These are phyloP conservation scores for Salix brachista DNA, from an alignment of 345 rosid genomes.

Conservation along the genomic window DNA sequence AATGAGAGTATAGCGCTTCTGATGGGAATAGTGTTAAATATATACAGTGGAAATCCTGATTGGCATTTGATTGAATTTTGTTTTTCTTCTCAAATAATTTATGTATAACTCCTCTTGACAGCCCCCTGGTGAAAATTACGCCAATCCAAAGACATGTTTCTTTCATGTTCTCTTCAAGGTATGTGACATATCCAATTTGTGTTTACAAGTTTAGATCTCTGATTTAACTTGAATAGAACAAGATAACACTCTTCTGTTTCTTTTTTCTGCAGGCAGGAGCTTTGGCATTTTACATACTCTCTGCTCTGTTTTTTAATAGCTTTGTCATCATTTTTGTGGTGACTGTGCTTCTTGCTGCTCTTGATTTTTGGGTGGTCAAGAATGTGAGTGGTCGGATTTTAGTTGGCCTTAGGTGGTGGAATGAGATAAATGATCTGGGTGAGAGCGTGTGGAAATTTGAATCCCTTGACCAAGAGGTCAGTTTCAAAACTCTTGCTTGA, in stretches of 20 bases:
- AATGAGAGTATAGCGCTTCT: background rate
- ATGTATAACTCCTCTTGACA: conserved; percentile 27
- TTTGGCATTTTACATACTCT: conserved; percentile 92
- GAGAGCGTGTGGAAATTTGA: conserved; percentile 99
- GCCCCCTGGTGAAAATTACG: conserved; percentile 91
- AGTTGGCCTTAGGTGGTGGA: conserved; percentile 99
- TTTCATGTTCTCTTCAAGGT: conserved; percentile 83
- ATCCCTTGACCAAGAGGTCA: conserved; percentile 97
- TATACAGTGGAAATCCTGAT: background rate
- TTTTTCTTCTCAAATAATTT: background rate
- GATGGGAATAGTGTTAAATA: background rate
- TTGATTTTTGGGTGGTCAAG: conserved; percentile 99
- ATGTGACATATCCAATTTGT: background rate
- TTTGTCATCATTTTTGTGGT: conserved; percentile 97
- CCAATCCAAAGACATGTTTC: conserved; percentile 91
- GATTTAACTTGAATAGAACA: background rate
- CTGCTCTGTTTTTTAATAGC: conserved; percentile 73
- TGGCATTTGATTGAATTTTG: background rate
- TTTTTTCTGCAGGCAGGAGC: conserved; percentile 63
- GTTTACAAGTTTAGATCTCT: conserved; percentile 2
- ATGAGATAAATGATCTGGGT: conserved; percentile 91
- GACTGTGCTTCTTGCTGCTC: conserved; percentile 90
- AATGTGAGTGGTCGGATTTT: conserved; percentile 98
- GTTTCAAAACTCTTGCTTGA: conserved; percentile 7
- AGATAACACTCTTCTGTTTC: background rate